A percentile compares a stretch with the other conserved stretches of the same genome.
These are phyloP conservation scores for Calycina herbarum DNA, from an alignment of 2,329 filamentous ascomycete genomes.

Conservation along the genomic window DNA sequence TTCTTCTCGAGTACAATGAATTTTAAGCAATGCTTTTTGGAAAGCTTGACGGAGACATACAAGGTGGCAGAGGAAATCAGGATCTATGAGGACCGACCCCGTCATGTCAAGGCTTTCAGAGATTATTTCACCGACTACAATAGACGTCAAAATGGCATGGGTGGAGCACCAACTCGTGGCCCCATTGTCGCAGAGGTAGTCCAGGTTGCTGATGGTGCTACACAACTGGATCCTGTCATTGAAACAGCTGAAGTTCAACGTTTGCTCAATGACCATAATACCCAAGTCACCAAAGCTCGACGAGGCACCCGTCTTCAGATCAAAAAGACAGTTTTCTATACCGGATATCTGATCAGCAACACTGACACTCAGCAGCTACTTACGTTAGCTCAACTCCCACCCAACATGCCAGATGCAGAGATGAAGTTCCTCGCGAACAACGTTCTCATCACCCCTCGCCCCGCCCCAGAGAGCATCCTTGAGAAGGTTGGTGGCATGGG, in stretches of 20 bases:
- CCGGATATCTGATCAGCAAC: conserved; percentile 79
- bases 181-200: conserved; percentile 78
- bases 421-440: conserved; percentile 83
- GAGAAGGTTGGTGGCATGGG: conserved; percentile 86
- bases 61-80: conserved; percentile 77
- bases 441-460: conserved; percentile 83
- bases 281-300: conserved; percentile 47
- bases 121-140: conserved; percentile 84
- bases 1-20: conserved; percentile 79
- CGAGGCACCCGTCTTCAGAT: conserved; percentile 60
- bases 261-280: conserved; percentile 87
- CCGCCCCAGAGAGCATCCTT: conserved; percentile 70
- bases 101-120: conserved; percentile 77
- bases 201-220: conserved; percentile 76
- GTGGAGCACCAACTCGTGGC: conserved; percentile 56
- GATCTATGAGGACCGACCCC: conserved; percentile 66
- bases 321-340: conserved; percentile 87
- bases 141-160: conserved; percentile 48
- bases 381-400: conserved; percentile 65
- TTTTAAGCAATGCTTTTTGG: conserved; percentile 88
- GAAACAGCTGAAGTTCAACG: conserved; percentile 85
- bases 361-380: conserved; percentile 72
- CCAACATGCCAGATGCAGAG: conserved; percentile 64
- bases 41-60: conserved; percentile 83
- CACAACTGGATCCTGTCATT: conserved; percentile 71